A percentile compares a stretch with the other conserved stretches of the same genome.
These are phyloP conservation scores for Bathelium albidoporum DNA, from an alignment of 495 filamentous ascomycete species.

Conservation along the genomic window DNA sequence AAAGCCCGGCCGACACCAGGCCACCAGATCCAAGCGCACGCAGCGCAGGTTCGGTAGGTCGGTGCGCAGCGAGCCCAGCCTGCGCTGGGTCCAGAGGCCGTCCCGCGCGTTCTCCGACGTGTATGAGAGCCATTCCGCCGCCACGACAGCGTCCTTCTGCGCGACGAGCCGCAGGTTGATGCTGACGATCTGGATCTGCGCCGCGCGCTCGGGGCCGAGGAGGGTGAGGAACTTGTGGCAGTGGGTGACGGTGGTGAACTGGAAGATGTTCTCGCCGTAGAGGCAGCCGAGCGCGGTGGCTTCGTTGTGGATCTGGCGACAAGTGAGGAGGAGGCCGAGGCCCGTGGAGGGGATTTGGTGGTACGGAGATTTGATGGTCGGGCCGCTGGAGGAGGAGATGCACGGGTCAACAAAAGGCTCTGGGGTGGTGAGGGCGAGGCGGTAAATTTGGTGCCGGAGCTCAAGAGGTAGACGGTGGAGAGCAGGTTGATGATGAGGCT, in stretches of 20 bases:
- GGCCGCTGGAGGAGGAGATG: not conserved
- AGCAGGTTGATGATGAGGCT: conserved; percentile 14
- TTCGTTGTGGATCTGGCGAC: conserved; percentile 16
- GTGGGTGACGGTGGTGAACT: conserved; percentile 13
- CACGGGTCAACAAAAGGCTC: conserved; percentile 14
- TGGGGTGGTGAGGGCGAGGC: conserved; percentile 11
- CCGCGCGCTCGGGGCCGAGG: not conserved
- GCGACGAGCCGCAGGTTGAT: not conserved
- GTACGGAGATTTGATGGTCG: conserved; percentile 2
- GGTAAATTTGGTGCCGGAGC: conserved; percentile 18
- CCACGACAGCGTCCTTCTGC: not conserved
- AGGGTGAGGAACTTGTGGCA: conserved; percentile 11
- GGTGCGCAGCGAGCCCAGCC: not conserved
- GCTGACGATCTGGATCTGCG: not conserved
- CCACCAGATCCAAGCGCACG: not conserved
- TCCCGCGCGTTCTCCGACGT: not conserved
- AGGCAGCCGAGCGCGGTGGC: not conserved
- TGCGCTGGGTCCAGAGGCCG: not conserved
- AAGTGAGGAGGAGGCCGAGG: conserved; percentile 16
- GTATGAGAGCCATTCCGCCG: not conserved
- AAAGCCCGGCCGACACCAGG: not conserved
- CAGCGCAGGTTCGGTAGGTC: not conserved
- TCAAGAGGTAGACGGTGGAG: conserved; percentile 20
- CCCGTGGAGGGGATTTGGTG: conserved; percentile 5
- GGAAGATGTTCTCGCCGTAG: conserved; percentile 18